These are phyloP conservation scores for Tylopilus subfusipes DNA, from an alignment of 768 basidiomycete species.

Conservation along the genomic window DNA sequence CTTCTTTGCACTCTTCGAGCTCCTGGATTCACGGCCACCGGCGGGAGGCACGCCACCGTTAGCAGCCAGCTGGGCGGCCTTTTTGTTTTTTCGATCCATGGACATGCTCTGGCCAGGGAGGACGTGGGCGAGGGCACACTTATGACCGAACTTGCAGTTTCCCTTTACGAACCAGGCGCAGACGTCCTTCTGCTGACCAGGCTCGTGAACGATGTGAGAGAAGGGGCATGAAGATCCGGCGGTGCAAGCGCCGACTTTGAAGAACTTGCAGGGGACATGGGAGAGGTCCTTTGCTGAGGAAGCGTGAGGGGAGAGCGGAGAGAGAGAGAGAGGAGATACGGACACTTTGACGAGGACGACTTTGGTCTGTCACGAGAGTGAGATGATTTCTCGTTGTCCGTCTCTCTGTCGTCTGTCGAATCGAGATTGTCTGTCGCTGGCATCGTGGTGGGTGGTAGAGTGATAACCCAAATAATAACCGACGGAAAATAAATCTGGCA, in stretches of 20 bases:
- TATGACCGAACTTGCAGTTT: constrained; percentile 74
- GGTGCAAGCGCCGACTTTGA: constrained; percentile 90
- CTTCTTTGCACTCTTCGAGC: constrained; percentile 37
- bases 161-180: constrained; percentile 95
- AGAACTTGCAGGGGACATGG: constrained; percentile 98
- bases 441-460: constrained; percentile 4
- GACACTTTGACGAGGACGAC: constrained; percentile 33
- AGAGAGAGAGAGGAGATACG: constrained; percentile 4
- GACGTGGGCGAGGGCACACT: constrained; percentile 93
- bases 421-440: constrained; percentile 22
- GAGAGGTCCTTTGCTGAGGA: constrained; percentile 79
- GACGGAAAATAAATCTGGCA: no score
- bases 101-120: constrained; percentile 91
- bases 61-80: constrained; percentile 72
- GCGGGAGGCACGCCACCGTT: constrained; percentile 38
- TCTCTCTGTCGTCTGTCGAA: constrained; percentile 19
- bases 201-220: constrained; percentile 72
- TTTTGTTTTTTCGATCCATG: constrained; percentile 98
- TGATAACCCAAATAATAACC: not conserved
- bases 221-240: constrained; percentile 95
- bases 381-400: constrained; percentile 19
- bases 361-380: constrained; percentile 23
- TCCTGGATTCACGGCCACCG: constrained; percentile 28
- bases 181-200: constrained; percentile 75
- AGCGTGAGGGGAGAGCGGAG: not conserved